Conservation (phyloP, 257 asterid genomes). For the Verbena officinalis region DNA sequence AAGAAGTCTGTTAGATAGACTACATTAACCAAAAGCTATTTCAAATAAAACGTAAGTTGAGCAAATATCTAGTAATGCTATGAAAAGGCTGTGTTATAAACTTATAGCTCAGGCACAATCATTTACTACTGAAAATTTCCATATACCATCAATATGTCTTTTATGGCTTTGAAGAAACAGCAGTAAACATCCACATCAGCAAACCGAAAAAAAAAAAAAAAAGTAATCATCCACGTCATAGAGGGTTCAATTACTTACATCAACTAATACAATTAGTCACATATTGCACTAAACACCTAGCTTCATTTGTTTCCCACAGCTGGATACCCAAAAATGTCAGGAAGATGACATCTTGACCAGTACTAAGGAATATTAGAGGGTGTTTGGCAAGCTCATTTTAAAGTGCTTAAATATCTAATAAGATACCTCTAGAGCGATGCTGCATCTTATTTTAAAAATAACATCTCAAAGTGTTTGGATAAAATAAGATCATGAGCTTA, state of each 20-base stretch:
- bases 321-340: background rate
- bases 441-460: too few relatives aligned
- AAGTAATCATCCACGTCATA: too few relatives aligned
- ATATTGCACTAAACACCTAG: background rate
- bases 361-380: background rate
- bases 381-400: too few relatives aligned
- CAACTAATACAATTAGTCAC: background rate
- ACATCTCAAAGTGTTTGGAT: too few relatives aligned
- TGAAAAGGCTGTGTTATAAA: too few relatives aligned
- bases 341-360: background rate
- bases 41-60: background rate
- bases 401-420: too few relatives aligned
- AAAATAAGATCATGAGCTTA: too few relatives aligned
- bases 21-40: background rate
- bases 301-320: background rate
- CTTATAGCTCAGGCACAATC: background rate
- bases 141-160: background rate
- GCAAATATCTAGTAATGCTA: background rate
- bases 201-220: too few relatives aligned
- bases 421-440: too few relatives aligned
- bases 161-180: background rate
- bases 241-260: background rate
- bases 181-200: too few relatives aligned
- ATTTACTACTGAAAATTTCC: background rate
- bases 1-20: conserved; percentile 4